A percentile compares a stretch with the other conserved stretches of the same genome.
Conservation (phyloP, 345 rosid genomes). For the Rhizophora apiculata region DNA sequence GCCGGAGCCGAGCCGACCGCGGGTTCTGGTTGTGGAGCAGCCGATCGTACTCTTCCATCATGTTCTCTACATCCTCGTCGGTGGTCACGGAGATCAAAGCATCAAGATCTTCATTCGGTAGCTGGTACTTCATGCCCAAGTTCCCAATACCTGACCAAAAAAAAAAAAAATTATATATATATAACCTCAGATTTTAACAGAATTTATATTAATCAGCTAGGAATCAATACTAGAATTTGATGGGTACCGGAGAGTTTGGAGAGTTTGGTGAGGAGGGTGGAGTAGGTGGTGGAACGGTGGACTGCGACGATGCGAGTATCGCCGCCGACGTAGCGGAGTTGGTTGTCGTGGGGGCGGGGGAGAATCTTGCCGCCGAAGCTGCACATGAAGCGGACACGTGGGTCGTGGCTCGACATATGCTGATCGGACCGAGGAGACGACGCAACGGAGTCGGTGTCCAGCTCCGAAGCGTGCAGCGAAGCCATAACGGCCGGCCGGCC, state of each 20-base stretch:
- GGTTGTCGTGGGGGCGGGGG: conserved; percentile 93
- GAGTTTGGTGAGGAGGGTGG: conserved; percentile 61
- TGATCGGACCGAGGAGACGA: conserved; percentile 83
- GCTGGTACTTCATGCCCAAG: conserved; percentile 82
- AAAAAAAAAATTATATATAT: no score
- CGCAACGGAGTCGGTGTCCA: conserved; percentile 62
- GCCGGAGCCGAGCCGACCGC: conserved; percentile 73
- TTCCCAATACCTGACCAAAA: conserved; percentile 49
- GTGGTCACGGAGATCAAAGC: conserved; percentile 88
- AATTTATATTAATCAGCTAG: no score
- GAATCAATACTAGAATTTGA: neutral
- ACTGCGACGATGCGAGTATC: conserved; percentile 88
- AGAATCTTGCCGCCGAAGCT: conserved; percentile 94
- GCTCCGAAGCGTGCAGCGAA: conserved; percentile 55
- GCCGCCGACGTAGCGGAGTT: conserved; percentile 91
- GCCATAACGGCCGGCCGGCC: conserved; percentile 31
- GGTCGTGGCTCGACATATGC: conserved; percentile 31
- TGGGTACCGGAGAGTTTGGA: conserved; percentile 68
- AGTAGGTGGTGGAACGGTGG: conserved; percentile 60
- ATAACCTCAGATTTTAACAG: no score
- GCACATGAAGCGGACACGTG: conserved; percentile 84
- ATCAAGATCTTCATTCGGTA: conserved; percentile 95
- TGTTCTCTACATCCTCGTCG: conserved; percentile 94
- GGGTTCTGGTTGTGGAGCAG: conserved; percentile 60
- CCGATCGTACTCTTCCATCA: conserved; percentile 98